phyloP scores from a whole-genome alignment of 2,329 filamentous ascomycete genomes.

The Nigrograna mackinnonii region DNA sequence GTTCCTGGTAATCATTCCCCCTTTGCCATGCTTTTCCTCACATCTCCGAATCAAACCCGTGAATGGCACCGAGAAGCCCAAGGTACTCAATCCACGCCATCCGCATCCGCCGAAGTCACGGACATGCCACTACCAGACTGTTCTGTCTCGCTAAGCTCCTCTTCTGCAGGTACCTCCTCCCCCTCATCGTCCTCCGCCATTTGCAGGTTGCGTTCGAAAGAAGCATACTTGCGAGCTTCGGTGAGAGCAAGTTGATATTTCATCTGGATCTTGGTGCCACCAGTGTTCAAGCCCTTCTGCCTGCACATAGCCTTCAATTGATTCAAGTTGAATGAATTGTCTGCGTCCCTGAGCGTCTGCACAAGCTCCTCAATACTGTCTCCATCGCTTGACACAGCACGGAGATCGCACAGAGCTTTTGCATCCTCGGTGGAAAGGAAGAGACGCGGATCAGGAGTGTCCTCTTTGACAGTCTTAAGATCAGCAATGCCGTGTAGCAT shows the following conservation, averaged over 20 bases:
- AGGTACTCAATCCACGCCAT: no score
- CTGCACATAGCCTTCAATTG: slow-evolving; percentile 27
- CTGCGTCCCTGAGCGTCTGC: slow-evolving; percentile 22
- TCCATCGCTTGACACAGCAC: slow-evolving; percentile 15
- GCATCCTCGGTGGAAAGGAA: slow-evolving; percentile 25
- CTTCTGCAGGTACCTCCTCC: neutral
- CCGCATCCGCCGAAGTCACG: no score
- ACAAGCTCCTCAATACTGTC: slow-evolving; percentile 21
- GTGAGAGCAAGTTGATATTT: slow-evolving; percentile 27
- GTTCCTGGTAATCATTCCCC: no score
- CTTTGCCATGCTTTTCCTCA: no score
- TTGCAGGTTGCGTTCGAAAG: slow-evolving; percentile 14
- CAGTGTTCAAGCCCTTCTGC: slow-evolving; percentile 20
- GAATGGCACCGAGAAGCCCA: no score
- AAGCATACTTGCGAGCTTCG: slow-evolving; percentile 19
- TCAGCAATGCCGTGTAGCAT: slow-evolving; percentile 1
- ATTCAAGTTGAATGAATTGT: slow-evolving; percentile 18
- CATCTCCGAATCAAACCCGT: no score
- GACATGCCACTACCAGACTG: no score
- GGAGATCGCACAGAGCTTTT: slow-evolving; percentile 20
- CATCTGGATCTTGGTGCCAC: slow-evolving; percentile 25
- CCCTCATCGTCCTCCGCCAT: slow-evolving; percentile 3
- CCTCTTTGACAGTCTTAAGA: slow-evolving; percentile 12
- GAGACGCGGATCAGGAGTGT: slow-evolving; percentile 25
- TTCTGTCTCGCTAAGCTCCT: neutral